Evolutionary conservation across 192 early-diverging fungal species (phyloP).

Genomic region (Allomyces arbusculus): DNA sequence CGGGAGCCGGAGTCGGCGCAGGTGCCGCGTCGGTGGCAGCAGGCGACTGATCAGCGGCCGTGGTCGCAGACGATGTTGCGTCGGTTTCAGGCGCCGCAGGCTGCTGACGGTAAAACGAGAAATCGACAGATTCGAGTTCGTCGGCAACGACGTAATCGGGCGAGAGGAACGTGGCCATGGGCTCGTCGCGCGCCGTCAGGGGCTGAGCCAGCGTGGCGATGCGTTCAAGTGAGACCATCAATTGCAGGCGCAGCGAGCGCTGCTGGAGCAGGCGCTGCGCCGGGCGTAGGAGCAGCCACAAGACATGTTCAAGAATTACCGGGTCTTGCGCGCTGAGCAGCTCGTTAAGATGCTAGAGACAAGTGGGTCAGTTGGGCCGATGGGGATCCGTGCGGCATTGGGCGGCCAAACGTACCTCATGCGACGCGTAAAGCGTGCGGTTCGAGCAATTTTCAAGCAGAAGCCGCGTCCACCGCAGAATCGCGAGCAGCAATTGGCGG

Average conservation of each 20-base stretch:
- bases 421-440: constrained; percentile 79
- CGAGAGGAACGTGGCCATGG: not conserved
- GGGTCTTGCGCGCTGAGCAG: not conserved
- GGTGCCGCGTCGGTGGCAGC: not conserved
- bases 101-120: not conserved
- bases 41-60: not conserved
- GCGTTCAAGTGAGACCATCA: not conserved
- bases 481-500: constrained; percentile 33
- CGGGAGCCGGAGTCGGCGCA: no score
- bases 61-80: not conserved
- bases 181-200: not conserved
- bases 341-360: not conserved
- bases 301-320: constrained; percentile 1
- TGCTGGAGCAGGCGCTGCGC: constrained; percentile 3
- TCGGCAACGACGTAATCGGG: not conserved
- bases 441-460: constrained; percentile 91
- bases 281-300: constrained; percentile 1
- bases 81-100: no score
- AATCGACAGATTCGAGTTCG: not conserved
- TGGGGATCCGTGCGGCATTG: no score
- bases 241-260: not conserved
- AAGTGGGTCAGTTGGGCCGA: no score
- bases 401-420: constrained; percentile 34
- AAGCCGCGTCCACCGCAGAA: constrained; percentile 52
- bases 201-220: not conserved